Conservation (phyloP, 257 asterid genomes). For the Haberlea rhodopensis region DNA sequence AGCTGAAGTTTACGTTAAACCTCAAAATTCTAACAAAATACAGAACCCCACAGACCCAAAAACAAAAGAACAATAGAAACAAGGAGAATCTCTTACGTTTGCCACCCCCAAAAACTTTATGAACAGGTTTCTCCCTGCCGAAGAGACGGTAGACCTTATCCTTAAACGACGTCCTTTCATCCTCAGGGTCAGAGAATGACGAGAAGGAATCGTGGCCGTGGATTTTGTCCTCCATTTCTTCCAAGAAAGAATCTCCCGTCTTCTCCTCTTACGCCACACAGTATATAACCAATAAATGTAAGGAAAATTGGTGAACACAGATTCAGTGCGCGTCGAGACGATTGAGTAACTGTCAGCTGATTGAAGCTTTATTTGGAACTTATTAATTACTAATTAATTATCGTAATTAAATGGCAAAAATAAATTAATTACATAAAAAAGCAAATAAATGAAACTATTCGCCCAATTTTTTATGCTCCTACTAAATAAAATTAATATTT, state of each 20-base stretch:
- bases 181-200: constrained; percentile 57
- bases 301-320: too few species aligned
- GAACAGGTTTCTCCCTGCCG: constrained; percentile 75
- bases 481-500: too few species aligned
- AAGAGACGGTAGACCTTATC: constrained; percentile 58
- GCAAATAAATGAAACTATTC: too few species aligned
- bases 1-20: too few species aligned
- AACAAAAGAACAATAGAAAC: background rate
- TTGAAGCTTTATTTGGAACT: background rate
- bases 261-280: constrained; percentile 60
- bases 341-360: background rate
- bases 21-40: background rate
- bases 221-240: constrained; percentile 53
- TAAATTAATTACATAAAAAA: too few species aligned
- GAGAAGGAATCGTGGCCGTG: constrained; percentile 42
- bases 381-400: too few species aligned
- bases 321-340: background rate
- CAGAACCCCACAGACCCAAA: background rate
- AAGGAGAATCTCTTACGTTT: constrained; percentile 43
- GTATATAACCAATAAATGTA: too few species aligned
- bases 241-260: constrained; percentile 50
- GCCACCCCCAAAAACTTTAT: constrained; percentile 76
- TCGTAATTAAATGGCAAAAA: too few species aligned
- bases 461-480: too few species aligned
- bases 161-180: constrained; percentile 52